A percentile compares a stretch with the other conserved stretches of the same genome.
phyloP scores from a whole-genome alignment of 257 asterid species.

The Solanum ossicruentum region DNA sequence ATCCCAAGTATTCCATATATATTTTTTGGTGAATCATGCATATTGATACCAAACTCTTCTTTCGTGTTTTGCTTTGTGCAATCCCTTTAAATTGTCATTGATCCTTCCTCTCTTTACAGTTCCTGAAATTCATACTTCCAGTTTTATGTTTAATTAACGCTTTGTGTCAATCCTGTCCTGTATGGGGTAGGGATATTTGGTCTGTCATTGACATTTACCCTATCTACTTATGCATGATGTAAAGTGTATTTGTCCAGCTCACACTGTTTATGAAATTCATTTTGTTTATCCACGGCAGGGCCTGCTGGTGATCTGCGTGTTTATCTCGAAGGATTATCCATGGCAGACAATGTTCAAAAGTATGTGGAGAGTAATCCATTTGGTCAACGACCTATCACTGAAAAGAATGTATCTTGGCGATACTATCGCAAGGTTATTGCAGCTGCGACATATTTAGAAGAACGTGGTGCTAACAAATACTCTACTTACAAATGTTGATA shows the following conservation, averaged over 20 bases:
- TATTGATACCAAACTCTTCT: neutral
- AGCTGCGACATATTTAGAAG: conserved; percentile 6
- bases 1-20: neutral
- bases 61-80: neutral
- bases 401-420: conserved; percentile 56
- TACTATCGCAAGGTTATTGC: conserved; percentile 51
- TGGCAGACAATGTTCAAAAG: conserved; percentile 62
- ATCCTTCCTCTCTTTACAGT: neutral
- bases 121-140: neutral
- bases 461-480: neutral
- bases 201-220: neutral
- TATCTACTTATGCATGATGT: neutral
- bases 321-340: conserved; percentile 58
- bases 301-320: conserved; percentile 72
- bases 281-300: conserved; percentile 25
- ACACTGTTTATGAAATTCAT: neutral
- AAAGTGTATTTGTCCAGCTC: neutral
- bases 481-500: neutral
- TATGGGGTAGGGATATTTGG: neutral
- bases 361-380: conserved; percentile 59
- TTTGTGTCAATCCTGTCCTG: neutral
- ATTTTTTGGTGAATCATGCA: neutral
- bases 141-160: neutral
- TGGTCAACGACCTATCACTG: conserved; percentile 72
- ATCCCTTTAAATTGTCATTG: neutral